Evolutionary conservation across 306 rosid species (phyloP), one percentile per base, ranked within the genome.

Genomic region (Dicorynia guianensis): DNA sequence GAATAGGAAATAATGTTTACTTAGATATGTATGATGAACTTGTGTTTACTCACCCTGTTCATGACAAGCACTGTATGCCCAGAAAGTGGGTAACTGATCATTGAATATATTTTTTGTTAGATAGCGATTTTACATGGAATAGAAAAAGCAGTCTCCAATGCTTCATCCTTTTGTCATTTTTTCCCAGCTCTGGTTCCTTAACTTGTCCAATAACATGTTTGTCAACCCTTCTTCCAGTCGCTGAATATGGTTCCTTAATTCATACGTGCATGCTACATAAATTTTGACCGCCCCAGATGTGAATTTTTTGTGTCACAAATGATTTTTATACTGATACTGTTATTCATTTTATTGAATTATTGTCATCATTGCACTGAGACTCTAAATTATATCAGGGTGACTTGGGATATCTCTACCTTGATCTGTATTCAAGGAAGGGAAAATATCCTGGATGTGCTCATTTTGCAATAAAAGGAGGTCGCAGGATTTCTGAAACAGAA

Each of bases 371-470:
- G 49, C 30, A 62, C 50, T 62, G 53, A 80, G 34, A 13, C 40
- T 55, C 7, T 30, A 25, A 53, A 68, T 69, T 35, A 57, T 84
- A 81, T 69, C 79, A 84, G 88, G 88, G 88, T 69, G 85, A 84
- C 69, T 65, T 84, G 35, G 88, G 88, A 64, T 84, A 77, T 84
- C 75, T 84, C 7, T 84, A 81, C 83, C 85, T 84, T 0, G 88
- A 84, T 74, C 52, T 84, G 65, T 81, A 84, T 83, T 81, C 88
- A 12, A 81, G 88, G 63, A 81, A 76, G 69, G 88, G 85, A 38
- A 84, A 84, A 48, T 84, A 81, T 78, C 88, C 88, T 74, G 81
- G 88, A 46, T 84, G 85, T 84, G 88, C 88, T 74, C 88, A 84
- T 81, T 84, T 84, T 78, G 85, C 88, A 14, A 84, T 81, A 15